Evolutionary conservation across 202 grass and related monocot species (phyloP), one percentile per base, ranked within the genome.

Genomic region (Carex arenaria): DNA sequence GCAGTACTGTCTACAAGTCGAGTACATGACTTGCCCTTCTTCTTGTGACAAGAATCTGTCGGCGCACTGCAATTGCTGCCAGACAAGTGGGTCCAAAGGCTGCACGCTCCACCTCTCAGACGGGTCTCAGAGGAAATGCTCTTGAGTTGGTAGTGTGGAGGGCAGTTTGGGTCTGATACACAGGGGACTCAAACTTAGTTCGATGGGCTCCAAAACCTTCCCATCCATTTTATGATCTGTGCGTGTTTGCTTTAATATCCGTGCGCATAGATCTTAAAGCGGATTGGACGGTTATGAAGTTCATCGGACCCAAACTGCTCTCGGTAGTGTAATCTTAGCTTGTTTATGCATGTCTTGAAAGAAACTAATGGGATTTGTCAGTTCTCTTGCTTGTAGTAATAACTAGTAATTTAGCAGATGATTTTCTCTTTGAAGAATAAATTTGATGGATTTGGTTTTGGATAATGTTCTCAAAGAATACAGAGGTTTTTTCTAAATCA

Each of bases 11-110:
- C 83, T 88, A 0, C 15, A 84, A 6, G 88, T 93, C 15, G 80
- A 73, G 49, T 93, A 90, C 83, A 64, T 90, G 53, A 92, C 88
- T 17, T 92, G 88, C 80, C 63, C 85, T 22, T 86, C 90, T 2
- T 87, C 87, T 71, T 83, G 90, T 26, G 18, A 63, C 3, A 4
- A 92, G 83, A 79, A 82, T 81, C 85, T 90, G 17, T 72, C 84
- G 17, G 42, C 88, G 1, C 78, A 19, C 38, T 90, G 91, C 86
- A 93, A 88, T 70, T 93, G 84, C 64, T 93, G 88, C 84, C 11
- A 87, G 72, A 72, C 61, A 71, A 31, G 26, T 9, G 26, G 85
- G 63, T 64, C 79, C 61, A 81, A 90, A 6, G 88, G 88, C 34
- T 93, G 91, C 85, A 84, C 83, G 56, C 91, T 93, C 6, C 84